Conservation (phyloP, 306 rosid genomes). For the Hylodesmum podocarpum region DNA sequence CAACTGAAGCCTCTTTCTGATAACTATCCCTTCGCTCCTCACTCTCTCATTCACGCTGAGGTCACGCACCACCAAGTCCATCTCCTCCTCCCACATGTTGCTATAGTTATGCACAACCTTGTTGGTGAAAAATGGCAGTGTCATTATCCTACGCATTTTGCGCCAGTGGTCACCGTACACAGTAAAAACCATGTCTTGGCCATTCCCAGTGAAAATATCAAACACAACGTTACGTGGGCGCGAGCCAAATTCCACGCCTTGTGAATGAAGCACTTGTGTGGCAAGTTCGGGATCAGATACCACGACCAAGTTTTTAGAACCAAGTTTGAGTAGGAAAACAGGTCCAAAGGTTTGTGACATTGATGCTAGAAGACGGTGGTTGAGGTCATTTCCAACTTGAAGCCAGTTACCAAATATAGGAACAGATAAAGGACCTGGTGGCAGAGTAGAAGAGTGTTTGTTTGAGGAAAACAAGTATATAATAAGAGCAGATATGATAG, state of each 20-base stretch:
- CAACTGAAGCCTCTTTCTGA: slow-evolving; percentile 64
- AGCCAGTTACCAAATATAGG: slow-evolving; percentile 89
- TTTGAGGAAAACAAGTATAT: slow-evolving; percentile 24
- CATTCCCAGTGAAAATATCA: slow-evolving; percentile 77
- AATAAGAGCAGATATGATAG: slow-evolving; percentile 21
- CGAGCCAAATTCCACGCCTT: slow-evolving; percentile 76
- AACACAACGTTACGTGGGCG: slow-evolving; percentile 75
- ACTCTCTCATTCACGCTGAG: slow-evolving; percentile 40
- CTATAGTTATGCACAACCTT: slow-evolving; percentile 73
- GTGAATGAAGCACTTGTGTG: slow-evolving; percentile 74
- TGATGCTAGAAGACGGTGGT: slow-evolving; percentile 69
- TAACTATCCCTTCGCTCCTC: slow-evolving; percentile 53
- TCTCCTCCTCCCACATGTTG: slow-evolving; percentile 80
- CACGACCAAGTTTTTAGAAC: slow-evolving; percentile 67
- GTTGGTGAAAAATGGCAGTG: slow-evolving; percentile 81
- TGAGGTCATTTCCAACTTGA: slow-evolving; percentile 80
- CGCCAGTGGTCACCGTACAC: slow-evolving; percentile 84
- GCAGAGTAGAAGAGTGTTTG: slow-evolving; percentile 27
- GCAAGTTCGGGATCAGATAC: slow-evolving; percentile 72
- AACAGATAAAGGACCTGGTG: slow-evolving; percentile 68
- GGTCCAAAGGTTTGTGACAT: slow-evolving; percentile 65
- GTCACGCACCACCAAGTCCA: slow-evolving; percentile 70
- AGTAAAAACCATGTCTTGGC: slow-evolving; percentile 90
- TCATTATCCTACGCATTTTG: slow-evolving; percentile 85
- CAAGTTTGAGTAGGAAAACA: slow-evolving; percentile 66